These are phyloP conservation scores for Scleromitrula shiraiana DNA, from an alignment of 2,329 filamentous ascomycete genomes.

Conservation along the genomic window DNA sequence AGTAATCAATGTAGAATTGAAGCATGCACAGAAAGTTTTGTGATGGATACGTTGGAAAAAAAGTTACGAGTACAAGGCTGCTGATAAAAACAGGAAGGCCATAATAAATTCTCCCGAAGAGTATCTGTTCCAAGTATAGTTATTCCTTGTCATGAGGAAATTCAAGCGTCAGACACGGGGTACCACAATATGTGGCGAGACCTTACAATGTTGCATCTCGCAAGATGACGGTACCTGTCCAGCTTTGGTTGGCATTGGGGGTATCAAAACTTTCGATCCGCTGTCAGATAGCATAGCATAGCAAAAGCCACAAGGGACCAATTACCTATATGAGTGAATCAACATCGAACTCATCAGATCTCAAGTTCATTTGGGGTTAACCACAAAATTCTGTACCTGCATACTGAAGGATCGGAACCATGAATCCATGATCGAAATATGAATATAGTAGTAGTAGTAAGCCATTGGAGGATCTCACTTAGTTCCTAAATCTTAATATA, in stretches of 20 bases:
- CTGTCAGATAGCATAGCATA: neutral
- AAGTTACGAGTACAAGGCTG: too few relatives aligned
- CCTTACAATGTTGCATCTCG: neutral
- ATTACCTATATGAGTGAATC: neutral
- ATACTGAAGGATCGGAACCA: slow-evolving; percentile 3
- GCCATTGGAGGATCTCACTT: slow-evolving; percentile 1
- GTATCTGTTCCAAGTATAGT: neutral
- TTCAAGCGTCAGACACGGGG: neutral
- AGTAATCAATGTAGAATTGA: neutral
- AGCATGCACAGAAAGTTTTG: too few relatives aligned
- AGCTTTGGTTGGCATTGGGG: neutral
- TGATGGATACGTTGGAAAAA: too few relatives aligned
- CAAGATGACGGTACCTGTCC: neutral
- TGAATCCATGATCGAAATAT: neutral
- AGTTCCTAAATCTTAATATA: slow-evolving; percentile 5
- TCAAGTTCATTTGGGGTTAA: neutral
- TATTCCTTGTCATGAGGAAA: neutral
- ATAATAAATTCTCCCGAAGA: too few relatives aligned
- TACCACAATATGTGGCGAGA: neutral
- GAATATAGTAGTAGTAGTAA: too few relatives aligned
- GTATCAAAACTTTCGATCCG: neutral
- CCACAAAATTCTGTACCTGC: neutral
- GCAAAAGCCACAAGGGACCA: neutral
- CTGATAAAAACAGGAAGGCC: too few relatives aligned
- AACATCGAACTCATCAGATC: neutral